phyloP scores from a whole-genome alignment of 139 green algal genomes.

The Chlamydomonas asymmetrica region DNA sequence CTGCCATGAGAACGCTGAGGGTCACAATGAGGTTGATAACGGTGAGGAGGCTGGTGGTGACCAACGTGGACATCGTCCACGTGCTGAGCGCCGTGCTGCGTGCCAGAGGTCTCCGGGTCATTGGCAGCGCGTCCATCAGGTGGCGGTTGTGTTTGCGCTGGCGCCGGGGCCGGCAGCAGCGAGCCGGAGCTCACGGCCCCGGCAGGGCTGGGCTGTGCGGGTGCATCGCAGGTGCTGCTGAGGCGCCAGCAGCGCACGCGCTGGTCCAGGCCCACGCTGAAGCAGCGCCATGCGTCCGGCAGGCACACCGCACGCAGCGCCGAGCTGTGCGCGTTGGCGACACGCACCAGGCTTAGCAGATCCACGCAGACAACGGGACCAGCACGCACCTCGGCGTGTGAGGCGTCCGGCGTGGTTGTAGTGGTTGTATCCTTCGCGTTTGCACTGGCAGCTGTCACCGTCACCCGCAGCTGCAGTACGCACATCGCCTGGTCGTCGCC shows the following conservation, averaged over 20 bases:
- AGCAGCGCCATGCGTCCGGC: neutral
- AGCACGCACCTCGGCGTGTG: neutral
- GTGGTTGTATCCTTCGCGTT: neutral
- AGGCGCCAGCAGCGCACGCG: slow-evolving; percentile 10
- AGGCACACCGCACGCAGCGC: slow-evolving; percentile 4
- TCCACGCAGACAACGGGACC: neutral
- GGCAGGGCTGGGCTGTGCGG: too few species aligned
- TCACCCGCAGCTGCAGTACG: neutral
- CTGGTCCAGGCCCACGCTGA: slow-evolving; percentile 14
- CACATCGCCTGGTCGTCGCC: slow-evolving; percentile 24
- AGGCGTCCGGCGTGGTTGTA: neutral
- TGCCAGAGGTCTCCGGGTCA: too few species aligned
- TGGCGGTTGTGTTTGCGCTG: too few species aligned
- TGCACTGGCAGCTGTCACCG: neutral
- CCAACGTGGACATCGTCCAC: too few species aligned
- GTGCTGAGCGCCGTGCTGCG: too few species aligned
- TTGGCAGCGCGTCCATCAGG: too few species aligned
- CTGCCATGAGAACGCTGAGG: too few species aligned
- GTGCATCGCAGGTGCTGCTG: too few species aligned
- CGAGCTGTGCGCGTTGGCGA: slow-evolving; percentile 11
- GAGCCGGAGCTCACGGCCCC: too few species aligned
- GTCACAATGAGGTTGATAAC: too few species aligned
- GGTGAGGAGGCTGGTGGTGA: too few species aligned
- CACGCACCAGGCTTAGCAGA: neutral
- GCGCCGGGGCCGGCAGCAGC: too few species aligned